A percentile compares a stretch with the other conserved stretches of the same genome.
phyloP scores from a whole-genome alignment of 768 basidiomycete genomes.

The Termitomyces sp. region DNA sequence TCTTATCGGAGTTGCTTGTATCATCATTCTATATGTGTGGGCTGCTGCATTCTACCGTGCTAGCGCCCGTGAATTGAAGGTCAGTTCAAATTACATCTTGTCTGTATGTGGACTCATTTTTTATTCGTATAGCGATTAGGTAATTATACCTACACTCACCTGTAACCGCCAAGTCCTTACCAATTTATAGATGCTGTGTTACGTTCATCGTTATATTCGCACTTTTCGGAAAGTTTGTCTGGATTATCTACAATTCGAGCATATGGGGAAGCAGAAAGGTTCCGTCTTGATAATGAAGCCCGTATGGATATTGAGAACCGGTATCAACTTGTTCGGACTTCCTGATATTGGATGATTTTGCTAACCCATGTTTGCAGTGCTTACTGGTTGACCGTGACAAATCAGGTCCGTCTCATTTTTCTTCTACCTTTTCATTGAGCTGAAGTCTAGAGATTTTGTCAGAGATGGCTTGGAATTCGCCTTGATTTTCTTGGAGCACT shows the following conservation, averaged over 20 bases:
- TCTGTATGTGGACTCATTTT: not conserved
- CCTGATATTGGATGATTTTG: not conserved
- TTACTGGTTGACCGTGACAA: constrained; percentile 82
- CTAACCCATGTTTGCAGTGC: constrained; percentile 38
- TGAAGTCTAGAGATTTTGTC: constrained; percentile 13
- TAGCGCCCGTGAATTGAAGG: constrained; percentile 85
- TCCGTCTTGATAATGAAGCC: constrained; percentile 69
- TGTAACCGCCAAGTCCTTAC: not conserved
- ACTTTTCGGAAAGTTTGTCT: constrained; percentile 87
- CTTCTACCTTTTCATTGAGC: not conserved
- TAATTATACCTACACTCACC: constrained; percentile 18
- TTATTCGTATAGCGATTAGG: constrained; percentile 44
- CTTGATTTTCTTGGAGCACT: constrained; percentile 78
- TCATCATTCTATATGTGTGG: constrained; percentile 59
- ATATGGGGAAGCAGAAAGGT: constrained; percentile 76
- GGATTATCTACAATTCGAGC: constrained; percentile 87
- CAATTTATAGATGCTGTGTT: constrained; percentile 66
- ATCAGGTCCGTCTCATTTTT: constrained; percentile 51
- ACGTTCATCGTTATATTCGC: constrained; percentile 82
- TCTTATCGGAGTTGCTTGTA: constrained; percentile 63
- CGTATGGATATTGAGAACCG: constrained; percentile 82
- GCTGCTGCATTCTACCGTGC: constrained; percentile 80
- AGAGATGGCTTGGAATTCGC: constrained; percentile 86
- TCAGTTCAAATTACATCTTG: constrained; percentile 14
- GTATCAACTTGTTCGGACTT: constrained; percentile 22